Base-by-base conservation (phyloP, 208 protist genomes). In the Wallacemonas sp. region DNA sequence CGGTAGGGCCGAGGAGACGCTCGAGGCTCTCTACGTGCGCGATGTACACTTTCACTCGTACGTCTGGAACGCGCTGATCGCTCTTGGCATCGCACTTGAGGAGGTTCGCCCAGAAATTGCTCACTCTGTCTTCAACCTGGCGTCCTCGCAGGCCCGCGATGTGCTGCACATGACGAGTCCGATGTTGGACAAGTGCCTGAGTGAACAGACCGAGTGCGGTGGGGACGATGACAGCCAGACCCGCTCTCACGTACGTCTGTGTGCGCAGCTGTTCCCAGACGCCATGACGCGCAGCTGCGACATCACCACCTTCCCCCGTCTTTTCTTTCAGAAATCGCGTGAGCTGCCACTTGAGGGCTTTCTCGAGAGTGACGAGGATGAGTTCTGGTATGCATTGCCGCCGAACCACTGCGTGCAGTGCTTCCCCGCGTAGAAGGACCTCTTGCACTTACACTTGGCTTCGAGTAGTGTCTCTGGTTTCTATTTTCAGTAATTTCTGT, bases 1-100 rank as follows among this genome's bases (percentile, higher is more conserved):
- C 36, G 36, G 9, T 3, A 58, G 54, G 14, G 21, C 44, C 14
- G 62, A 68, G 34, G 21, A 38, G 24, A 21, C 42, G n/a, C 5
- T 21, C n/a, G 56, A 75, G 39, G 36, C 36, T 22, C 39, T 77
- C n/a, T 67, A 83, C 33, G 54, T 60, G 14, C 68, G 67, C 3
- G 72, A 80, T 49, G 59, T 81, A 42, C 28, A 54, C n/a, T 79
- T 86, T 64, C 72, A 89, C 34, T 46, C 70, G 24, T 85, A 77
- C 60, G 72, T 86, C 24, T 55, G 85, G 36, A 86, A 83, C 53
- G 76, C 77, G 4, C 71, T 89, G 12, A 39, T 89, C 12, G 71
- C 78, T 17, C 64, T 84, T 59, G 82, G 79, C n/a, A 46, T 89
- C 4, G 66, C 76, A 0, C 73, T 86, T 69, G 82, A 89, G 64